phyloP scores from a whole-genome alignment of 805 yeast genomes.

The Candida boidinii region DNA sequence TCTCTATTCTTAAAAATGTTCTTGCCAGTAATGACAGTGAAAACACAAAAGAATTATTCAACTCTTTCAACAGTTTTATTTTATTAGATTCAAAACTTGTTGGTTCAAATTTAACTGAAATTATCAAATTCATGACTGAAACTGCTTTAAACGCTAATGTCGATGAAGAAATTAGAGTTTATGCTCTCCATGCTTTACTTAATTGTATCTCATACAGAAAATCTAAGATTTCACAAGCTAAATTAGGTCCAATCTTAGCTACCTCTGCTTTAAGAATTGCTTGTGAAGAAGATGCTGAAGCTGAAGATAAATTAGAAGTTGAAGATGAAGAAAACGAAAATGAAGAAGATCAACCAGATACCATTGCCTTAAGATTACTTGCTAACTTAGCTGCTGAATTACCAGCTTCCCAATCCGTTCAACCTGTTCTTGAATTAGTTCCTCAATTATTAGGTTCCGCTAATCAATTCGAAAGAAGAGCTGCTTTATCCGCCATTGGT shows the following conservation, averaged over 20 bases:
- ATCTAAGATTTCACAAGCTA: slow-evolving; percentile 67
- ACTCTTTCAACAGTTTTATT: slow-evolving; percentile 73
- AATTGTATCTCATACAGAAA: slow-evolving; percentile 75
- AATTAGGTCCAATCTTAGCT: slow-evolving; percentile 77
- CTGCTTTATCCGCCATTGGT: slow-evolving; percentile 74
- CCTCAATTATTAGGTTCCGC: slow-evolving; percentile 48
- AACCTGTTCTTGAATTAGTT: slow-evolving; percentile 63
- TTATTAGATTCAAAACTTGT: slow-evolving; percentile 69
- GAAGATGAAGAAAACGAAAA: slow-evolving; percentile 90
- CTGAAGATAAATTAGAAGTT: slow-evolving; percentile 61
- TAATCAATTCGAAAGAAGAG: slow-evolving; percentile 78
- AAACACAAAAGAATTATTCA: slow-evolving; percentile 67
- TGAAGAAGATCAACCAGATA: slow-evolving; percentile 76
- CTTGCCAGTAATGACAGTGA: slow-evolving; percentile 65
- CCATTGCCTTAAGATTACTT: slow-evolving; percentile 72
- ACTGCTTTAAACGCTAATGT: slow-evolving; percentile 56
- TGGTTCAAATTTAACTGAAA: slow-evolving; percentile 54
- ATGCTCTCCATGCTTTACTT: slow-evolving; percentile 77
- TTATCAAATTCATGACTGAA: slow-evolving; percentile 68
- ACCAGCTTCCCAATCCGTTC: slow-evolving; percentile 89
- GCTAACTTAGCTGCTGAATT: slow-evolving; percentile 72
- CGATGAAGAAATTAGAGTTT: slow-evolving; percentile 77
- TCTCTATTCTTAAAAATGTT: slow-evolving; percentile 69
- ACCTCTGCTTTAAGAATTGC: slow-evolving; percentile 67
- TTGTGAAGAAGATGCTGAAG: slow-evolving; percentile 73